These are phyloP conservation scores for Raphanus sativus DNA, from an alignment of 345 rosid species.

Conservation along the genomic window DNA sequence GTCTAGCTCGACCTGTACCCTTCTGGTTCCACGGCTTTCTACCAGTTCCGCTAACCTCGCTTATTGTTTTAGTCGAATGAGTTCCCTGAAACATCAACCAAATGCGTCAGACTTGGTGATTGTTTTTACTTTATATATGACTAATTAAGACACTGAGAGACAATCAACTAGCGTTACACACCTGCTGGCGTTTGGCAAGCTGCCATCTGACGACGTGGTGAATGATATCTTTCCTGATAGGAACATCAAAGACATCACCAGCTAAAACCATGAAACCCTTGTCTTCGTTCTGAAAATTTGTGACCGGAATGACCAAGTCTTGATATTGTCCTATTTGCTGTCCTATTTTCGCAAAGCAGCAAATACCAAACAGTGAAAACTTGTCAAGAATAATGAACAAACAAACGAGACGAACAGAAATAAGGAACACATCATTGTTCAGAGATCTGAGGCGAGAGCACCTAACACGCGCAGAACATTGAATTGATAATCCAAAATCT, in stretches of 20 bases:
- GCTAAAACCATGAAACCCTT: constrained; percentile 83
- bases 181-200: constrained; percentile 92
- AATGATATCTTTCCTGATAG: constrained; percentile 84
- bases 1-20: constrained; percentile 91
- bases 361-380: background rate
- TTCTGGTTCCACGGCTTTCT: constrained; percentile 88
- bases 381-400: background rate
- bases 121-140: background rate
- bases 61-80: constrained; percentile 89
- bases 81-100: constrained; percentile 57
- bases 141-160: background rate
- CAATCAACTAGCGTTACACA: constrained; percentile 15
- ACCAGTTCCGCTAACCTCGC: constrained; percentile 97
- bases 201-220: constrained; percentile 91
- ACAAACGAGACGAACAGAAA: background rate
- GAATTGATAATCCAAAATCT: background rate
- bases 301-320: constrained; percentile 80
- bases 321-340: constrained; percentile 72
- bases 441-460: background rate
- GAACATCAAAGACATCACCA: constrained; percentile 95
- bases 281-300: constrained; percentile 70
- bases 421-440: background rate
- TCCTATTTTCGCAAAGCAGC: constrained; percentile 17
- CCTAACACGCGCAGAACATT: background rate
- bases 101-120: constrained; percentile 10